Percentiles rank a stretch among this genome's conserved stretches.
These are phyloP conservation scores for Boletus bicolor DNA, from an alignment of 768 basidiomycete genomes.

Conservation along the genomic window DNA sequence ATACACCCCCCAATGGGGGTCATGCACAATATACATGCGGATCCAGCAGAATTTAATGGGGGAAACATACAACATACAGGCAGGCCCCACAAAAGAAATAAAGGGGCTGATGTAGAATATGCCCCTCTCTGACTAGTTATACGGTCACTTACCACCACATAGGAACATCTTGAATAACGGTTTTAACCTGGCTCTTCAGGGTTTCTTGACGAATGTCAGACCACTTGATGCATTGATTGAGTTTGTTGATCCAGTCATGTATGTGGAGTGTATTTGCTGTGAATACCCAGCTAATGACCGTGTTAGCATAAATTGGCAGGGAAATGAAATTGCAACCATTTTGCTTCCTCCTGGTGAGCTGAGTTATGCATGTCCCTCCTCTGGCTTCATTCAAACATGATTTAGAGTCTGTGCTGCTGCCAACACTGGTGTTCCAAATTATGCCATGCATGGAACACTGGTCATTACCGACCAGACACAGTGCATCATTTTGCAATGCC, in stretches of 20 bases:
- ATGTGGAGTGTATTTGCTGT: slow-evolving; percentile 19
- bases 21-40: too few species aligned
- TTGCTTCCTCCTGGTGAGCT: slow-evolving; percentile 53
- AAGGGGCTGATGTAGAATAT: too few species aligned
- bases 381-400: background rate
- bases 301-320: slow-evolving; percentile 59
- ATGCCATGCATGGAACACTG: slow-evolving; percentile 48
- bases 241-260: slow-evolving; percentile 62
- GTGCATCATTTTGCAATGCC: slow-evolving; percentile 33
- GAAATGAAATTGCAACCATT: slow-evolving; percentile 60
- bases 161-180: slow-evolving; percentile 58
- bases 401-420: slow-evolving; percentile 62
- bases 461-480: slow-evolving; percentile 51
- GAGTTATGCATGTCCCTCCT: background rate
- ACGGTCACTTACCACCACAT: slow-evolving; percentile 48
- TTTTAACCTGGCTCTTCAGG: slow-evolving; percentile 58
- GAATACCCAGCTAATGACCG: background rate
- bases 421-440: slow-evolving; percentile 63
- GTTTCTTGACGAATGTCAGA: slow-evolving; percentile 59
- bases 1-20: too few species aligned
- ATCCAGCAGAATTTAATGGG: too few species aligned
- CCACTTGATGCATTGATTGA: slow-evolving; percentile 68
- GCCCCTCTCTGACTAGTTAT: slow-evolving; percentile 24
- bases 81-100: too few species aligned
- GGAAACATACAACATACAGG: too few species aligned